Evolutionary conservation across 1,284 basidiomycete species (phyloP).

Genomic region (Gymnopus androsaceus): DNA sequence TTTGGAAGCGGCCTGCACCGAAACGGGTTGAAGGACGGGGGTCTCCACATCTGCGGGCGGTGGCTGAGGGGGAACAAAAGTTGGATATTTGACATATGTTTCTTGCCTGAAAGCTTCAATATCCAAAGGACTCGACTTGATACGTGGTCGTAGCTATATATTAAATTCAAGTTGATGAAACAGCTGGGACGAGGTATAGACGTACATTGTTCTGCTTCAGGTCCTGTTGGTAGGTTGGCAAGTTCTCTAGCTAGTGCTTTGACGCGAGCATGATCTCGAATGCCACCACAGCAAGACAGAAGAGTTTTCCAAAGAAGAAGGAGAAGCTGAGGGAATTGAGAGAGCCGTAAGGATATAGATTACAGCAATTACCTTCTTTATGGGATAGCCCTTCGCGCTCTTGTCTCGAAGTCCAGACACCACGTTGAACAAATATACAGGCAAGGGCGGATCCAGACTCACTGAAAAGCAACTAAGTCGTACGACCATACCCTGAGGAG

Average conservation of each 20-base stretch:
- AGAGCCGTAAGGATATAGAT: slow-evolving; percentile 11
- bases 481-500: too few relatives aligned
- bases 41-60: slow-evolving; percentile 26
- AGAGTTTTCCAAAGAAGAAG: slow-evolving; percentile 97
- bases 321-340: slow-evolving; percentile 61
- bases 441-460: slow-evolving; percentile 92
- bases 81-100: slow-evolving; percentile 92
- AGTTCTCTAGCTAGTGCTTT: slow-evolving; percentile 88
- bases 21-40: slow-evolving; percentile 37
- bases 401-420: slow-evolving; percentile 91
- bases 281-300: slow-evolving; percentile 90
- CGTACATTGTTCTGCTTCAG: slow-evolving; percentile 65
- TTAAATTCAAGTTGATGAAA: slow-evolving; percentile 9
- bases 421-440: slow-evolving; percentile 89
- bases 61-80: slow-evolving; percentile 68
- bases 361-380: slow-evolving; percentile 77
- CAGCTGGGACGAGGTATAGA: slow-evolving; percentile 8
- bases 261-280: slow-evolving; percentile 82
- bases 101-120: slow-evolving; percentile 87
- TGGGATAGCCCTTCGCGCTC: slow-evolving; percentile 92
- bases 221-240: slow-evolving; percentile 55
- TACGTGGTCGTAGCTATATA: slow-evolving; percentile 45
- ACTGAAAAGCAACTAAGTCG: slow-evolving; percentile 66
- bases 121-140: slow-evolving; percentile 88
- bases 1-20: slow-evolving; percentile 53